phyloP scores from a whole-genome alignment of 331 rosid genomes.

The Phaseolus coccineus region DNA sequence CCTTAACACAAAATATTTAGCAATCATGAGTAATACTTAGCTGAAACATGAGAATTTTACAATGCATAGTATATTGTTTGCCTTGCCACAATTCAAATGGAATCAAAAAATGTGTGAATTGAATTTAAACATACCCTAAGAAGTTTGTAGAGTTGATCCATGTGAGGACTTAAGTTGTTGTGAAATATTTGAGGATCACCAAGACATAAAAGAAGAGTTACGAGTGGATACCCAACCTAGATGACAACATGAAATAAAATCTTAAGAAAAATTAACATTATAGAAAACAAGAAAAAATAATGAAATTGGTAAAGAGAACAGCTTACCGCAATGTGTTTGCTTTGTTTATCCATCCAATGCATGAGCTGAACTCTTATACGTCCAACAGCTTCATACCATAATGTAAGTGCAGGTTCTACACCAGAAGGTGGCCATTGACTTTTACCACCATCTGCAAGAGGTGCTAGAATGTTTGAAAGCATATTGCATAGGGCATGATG shows the following conservation, averaged over 20 bases:
- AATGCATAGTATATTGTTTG: slow-evolving; percentile 23
- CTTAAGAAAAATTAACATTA: slow-evolving; percentile 10
- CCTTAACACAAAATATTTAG: background rate
- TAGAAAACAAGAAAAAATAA: slow-evolving; percentile 25
- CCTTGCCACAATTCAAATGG: slow-evolving; percentile 25
- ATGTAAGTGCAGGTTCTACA: slow-evolving; percentile 90
- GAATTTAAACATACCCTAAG: slow-evolving; percentile 75
- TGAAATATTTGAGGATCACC: slow-evolving; percentile 94
- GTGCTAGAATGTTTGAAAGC: slow-evolving; percentile 97
- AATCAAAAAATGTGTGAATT: slow-evolving; percentile 8
- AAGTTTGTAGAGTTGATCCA: slow-evolving; percentile 98
- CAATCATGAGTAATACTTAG: background rate
- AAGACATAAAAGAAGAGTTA: slow-evolving; percentile 96
- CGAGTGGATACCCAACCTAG: slow-evolving; percentile 98
- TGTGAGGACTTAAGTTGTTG: slow-evolving; percentile 85
- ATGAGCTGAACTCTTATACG: slow-evolving; percentile 83
- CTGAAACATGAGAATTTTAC: slow-evolving; percentile 22
- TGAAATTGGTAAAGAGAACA: slow-evolving; percentile 29
- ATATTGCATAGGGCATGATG: slow-evolving; percentile 95
- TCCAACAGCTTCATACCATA: slow-evolving; percentile 99
- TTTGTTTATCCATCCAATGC: slow-evolving; percentile 99
- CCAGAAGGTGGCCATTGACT: slow-evolving; percentile 99
- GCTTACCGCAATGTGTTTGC: slow-evolving; percentile 96
- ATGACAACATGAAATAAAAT: slow-evolving; percentile 28
- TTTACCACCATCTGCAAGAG: slow-evolving; percentile 98